phyloP scores from a whole-genome alignment of 257 asterid genomes.

The Cynanchum wilfordii region DNA sequence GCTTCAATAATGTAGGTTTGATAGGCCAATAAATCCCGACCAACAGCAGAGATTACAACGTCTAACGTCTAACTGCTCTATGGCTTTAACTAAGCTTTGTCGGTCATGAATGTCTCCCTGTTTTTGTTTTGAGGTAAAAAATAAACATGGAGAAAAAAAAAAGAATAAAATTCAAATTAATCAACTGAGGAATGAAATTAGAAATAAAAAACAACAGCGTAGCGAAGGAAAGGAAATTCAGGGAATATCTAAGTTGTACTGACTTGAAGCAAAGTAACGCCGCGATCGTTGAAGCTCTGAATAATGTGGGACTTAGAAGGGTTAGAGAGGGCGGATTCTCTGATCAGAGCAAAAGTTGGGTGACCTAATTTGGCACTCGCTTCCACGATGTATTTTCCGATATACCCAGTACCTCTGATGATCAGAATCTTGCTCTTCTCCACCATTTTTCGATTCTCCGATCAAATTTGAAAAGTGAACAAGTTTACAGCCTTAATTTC shows the following conservation, averaged over 20 bases:
- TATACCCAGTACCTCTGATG: conserved; percentile 56
- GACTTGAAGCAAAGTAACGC: too few relatives aligned
- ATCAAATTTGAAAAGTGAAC: background rate
- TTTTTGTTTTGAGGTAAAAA: background rate
- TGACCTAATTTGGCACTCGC: too few relatives aligned
- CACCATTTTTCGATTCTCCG: conserved; percentile 29
- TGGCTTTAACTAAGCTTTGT: conserved; percentile 21
- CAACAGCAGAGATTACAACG: conserved; percentile 32
- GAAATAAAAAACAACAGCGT: too few relatives aligned
- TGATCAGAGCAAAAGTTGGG: too few relatives aligned
- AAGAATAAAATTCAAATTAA: too few relatives aligned
- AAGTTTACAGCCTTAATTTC: background rate
- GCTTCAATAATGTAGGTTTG: conserved; percentile 29
- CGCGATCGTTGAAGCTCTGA: too few relatives aligned
- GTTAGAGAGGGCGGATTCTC: too few relatives aligned
- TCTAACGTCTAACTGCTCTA: conserved; percentile 38
- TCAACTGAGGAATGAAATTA: too few relatives aligned
- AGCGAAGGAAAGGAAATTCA: too few relatives aligned
- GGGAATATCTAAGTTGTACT: too few relatives aligned
- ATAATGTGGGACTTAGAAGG: too few relatives aligned
- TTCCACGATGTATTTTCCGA: conserved; percentile 56
- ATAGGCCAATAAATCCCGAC: conserved; percentile 3
- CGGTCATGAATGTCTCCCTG: conserved; percentile 31
- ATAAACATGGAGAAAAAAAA: background rate
- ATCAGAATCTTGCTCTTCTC: conserved; percentile 48